These are phyloP conservation scores for Oligophagozyma castellii DNA, from an alignment of 1,139 yeast genomes.

Conservation along the genomic window DNA sequence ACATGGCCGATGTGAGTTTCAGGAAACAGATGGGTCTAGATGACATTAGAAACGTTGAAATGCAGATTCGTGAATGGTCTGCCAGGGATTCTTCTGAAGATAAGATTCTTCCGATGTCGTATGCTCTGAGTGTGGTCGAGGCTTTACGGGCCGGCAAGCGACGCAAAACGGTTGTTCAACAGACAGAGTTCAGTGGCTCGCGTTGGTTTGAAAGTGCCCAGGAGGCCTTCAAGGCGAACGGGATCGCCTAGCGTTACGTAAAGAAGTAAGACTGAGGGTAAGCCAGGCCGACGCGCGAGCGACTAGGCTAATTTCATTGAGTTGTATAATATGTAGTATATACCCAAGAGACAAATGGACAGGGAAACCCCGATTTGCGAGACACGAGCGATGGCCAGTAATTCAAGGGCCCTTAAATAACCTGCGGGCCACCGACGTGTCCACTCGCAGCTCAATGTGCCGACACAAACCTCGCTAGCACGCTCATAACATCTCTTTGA, in stretches of 20 bases:
- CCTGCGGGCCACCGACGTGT: too few species aligned
- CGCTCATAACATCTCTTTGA: slow-evolving; percentile 26
- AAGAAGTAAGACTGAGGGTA: too few species aligned
- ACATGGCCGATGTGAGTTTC: slow-evolving; percentile 40
- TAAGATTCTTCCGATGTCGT: slow-evolving; percentile 21
- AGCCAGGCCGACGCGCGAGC: too few species aligned
- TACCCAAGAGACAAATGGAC: too few species aligned
- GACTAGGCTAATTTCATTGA: too few species aligned
- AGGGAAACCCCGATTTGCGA: too few species aligned
- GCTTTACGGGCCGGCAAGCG: slow-evolving; percentile 3
- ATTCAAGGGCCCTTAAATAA: too few species aligned
- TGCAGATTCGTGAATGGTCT: slow-evolving; percentile 11
- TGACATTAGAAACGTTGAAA: slow-evolving; percentile 12
- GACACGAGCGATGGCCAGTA: too few species aligned
- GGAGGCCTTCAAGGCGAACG: slow-evolving; percentile 6
- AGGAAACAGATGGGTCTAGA: slow-evolving; percentile 27
- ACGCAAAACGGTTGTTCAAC: slow-evolving; percentile 14
- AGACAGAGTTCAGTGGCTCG: slow-evolving; percentile 23
- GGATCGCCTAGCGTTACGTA: too few species aligned
- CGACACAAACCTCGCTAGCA: too few species aligned
- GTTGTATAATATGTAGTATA: too few species aligned
- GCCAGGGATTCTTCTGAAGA: slow-evolving; percentile 17
- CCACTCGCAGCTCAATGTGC: too few species aligned
- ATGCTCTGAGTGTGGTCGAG: slow-evolving; percentile 13
- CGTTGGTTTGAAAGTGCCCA: slow-evolving; percentile 14